Percentiles rank a stretch among this genome's conserved stretches.
These are phyloP conservation scores for Acer campestre DNA, from an alignment of 345 rosid genomes.

Conservation along the genomic window DNA sequence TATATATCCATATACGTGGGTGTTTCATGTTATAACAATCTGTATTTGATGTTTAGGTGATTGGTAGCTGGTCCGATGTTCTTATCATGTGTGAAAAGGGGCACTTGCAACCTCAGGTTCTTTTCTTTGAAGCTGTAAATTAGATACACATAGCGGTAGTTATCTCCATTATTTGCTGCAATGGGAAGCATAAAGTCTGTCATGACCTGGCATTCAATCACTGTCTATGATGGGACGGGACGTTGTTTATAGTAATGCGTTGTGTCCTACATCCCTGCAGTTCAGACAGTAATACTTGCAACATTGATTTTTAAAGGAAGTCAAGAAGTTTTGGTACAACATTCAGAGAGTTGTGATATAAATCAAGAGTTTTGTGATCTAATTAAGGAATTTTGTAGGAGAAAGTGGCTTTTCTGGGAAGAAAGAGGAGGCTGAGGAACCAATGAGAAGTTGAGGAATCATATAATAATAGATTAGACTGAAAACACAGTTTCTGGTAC, in stretches of 20 bases:
- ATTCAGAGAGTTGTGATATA: constrained; percentile 21
- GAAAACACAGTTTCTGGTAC: constrained; percentile 19
- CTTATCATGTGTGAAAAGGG: constrained; percentile 80
- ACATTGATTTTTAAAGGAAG: constrained; percentile 21
- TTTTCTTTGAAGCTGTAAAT: constrained; percentile 78
- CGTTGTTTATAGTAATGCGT: constrained; percentile 21
- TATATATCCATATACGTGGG: not conserved
- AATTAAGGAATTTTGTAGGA: constrained; percentile 28
- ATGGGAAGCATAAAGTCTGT: constrained; percentile 17
- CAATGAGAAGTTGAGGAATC: constrained; percentile 12
- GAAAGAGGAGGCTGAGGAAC: constrained; percentile 4
- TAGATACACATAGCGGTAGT: constrained; percentile 30
- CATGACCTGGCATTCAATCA: constrained; percentile 18
- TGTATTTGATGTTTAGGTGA: constrained; percentile 49
- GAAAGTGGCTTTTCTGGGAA: constrained; percentile 19
- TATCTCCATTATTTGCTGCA: constrained; percentile 26
- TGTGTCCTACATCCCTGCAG: constrained; percentile 28
- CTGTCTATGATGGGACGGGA: constrained; percentile 22
- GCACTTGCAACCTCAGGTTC: constrained; percentile 96
- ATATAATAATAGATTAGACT: constrained; percentile 28
- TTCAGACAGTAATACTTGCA: constrained; percentile 18
- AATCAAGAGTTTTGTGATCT: constrained; percentile 24
- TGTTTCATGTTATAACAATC: constrained; percentile 21
- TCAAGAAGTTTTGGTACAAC: constrained; percentile 20
- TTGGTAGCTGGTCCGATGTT: constrained; percentile 89